Evolutionary conservation across 23 red algal genomes (phyloP), one percentile per base, ranked within the genome.

Genomic region (Chondrus crispus): DNA sequence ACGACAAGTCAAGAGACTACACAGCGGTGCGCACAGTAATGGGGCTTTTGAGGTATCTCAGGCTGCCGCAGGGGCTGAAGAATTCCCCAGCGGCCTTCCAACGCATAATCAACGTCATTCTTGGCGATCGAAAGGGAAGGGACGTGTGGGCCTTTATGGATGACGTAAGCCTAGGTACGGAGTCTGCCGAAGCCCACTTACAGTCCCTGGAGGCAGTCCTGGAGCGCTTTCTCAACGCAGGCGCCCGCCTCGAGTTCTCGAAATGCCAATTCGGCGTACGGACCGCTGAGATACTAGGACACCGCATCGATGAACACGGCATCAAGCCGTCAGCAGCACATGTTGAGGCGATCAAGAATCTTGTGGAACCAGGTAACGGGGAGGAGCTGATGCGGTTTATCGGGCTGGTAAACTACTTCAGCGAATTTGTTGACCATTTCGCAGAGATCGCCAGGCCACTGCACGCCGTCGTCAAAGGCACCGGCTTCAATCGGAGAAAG

Each of bases 61-160:
- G 87, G 6, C 14, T 91, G 13, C 71, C 87, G 35, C 46, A 86
- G 73, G 87, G 68, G 18, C 79, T 91, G 12, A 81, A 58, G 9
- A 91, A 74, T 12, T 16, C 0, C 20, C 1, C 71, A 22, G 35
- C 35, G 0, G 52, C 81, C 19, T 2, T 85, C 32, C 87, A 91
- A 58, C 2, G 87, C 0, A 20, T 87, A 33, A 22, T 83, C 11
- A 53, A 1, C 78, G 11, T 8, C 9, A 45, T 83, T 10, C 2
- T 83, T n/a, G 78, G 78, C 14, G 78, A 68, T 28, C 28, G 28
- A 12, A 37, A 60, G 28, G 78, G 53, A 11, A 37, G 57, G 10
- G 0, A 37, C 24, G 78, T 60, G 7, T 0, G 24, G 10, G 14
- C 48, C n/a, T 83, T 58, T 32, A 12, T 83, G 0, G 0, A 83